Evolutionary conservation across 164 flowering plant genomes (phyloP).

Genomic region (Tinospora cordifolia): DNA sequence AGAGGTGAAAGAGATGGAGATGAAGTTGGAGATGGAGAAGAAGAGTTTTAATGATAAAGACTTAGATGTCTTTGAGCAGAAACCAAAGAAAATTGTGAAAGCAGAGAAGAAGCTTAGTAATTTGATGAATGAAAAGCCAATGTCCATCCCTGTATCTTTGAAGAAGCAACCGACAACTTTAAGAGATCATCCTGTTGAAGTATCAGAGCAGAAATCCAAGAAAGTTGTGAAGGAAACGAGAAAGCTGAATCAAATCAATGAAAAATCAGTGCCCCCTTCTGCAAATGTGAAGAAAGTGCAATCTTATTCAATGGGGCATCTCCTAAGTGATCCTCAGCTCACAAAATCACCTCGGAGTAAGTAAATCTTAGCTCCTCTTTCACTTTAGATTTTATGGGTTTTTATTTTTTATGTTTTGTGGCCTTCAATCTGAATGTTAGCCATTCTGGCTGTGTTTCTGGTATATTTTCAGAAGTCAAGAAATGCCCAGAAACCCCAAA

Average conservation of each 20-base stretch:
- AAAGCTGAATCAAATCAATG: slow-evolving; percentile 21
- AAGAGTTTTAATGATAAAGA: slow-evolving; percentile 42
- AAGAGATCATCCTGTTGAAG: slow-evolving; percentile 3
- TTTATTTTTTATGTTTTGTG: neutral
- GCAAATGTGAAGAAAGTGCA: slow-evolving; percentile 10
- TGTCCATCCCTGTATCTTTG: slow-evolving; percentile 13
- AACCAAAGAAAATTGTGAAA: slow-evolving; percentile 19
- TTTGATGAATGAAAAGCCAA: slow-evolving; percentile 22
- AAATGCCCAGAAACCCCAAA: slow-evolving; percentile 32
- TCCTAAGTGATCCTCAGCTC: slow-evolving; percentile 15
- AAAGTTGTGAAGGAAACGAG: slow-evolving; percentile 10
- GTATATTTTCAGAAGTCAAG: slow-evolving; percentile 23
- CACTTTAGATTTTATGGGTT: neutral
- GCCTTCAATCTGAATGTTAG: neutral
- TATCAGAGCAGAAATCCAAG: neutral
- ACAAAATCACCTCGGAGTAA: slow-evolving; percentile 25
- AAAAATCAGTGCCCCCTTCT: slow-evolving; percentile 18
- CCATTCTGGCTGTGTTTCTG: slow-evolving; percentile 5
- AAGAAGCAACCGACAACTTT: neutral
- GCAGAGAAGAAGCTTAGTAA: slow-evolving; percentile 17
- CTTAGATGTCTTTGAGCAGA: slow-evolving; percentile 26
- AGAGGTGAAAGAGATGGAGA: slow-evolving; percentile 14
- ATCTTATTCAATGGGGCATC: neutral
- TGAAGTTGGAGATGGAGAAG: slow-evolving; percentile 29
- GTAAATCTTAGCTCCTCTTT: slow-evolving; percentile 5